Evolutionary conservation across 192 early-diverging fungal genomes (phyloP), one percentile per base, ranked within the genome.

Genomic region (Linnemannia elongata): DNA sequence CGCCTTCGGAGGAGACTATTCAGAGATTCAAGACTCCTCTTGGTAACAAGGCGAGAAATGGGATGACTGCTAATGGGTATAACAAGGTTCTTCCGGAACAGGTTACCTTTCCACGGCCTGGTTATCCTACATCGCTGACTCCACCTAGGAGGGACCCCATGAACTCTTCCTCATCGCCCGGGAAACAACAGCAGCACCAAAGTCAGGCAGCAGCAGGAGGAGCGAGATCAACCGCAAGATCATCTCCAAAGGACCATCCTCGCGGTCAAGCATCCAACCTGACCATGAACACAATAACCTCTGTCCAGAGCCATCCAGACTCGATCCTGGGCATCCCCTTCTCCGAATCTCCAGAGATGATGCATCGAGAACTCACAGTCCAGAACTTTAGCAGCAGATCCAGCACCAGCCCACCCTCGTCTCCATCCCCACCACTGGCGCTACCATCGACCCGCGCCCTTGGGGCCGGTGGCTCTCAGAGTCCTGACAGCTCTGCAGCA

Each of bases 331-430:
- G 83, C 0, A 70, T 85, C 20, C 83, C 83, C 1, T 69, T 85
- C n/a, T 77, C 83, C 35, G 83, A 85, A 35, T 85, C 83, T 1
- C 83, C 83, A 15, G 83, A 85, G 70, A 85, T 80, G 83, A 71
- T 85, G 74, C 42, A 54, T 4, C 44, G 27, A 27, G 74, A 72
- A 42, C 75, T 76, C 27, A 9, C 41, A 1, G 41, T 52, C 60
- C 35, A 47, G 4, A 66, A 30, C 6, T 41, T 38, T 2, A 36
- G 9, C 60, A 9, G 10, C 27, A 15, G 22, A 17, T 22, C 4
- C 49, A 52, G 49, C 49, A 18, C 17, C 49, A 52, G 49, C 4
- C 24, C 42, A 33, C 24, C 78, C 5, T 27, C 72, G 10, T 33
- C 60, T 6, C 24, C 55, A 20, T 44, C 60, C 20, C 24, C 55